Conservation (phyloP, 495 filamentous ascomycete genomes). For the Penicillium mononematosum region DNA sequence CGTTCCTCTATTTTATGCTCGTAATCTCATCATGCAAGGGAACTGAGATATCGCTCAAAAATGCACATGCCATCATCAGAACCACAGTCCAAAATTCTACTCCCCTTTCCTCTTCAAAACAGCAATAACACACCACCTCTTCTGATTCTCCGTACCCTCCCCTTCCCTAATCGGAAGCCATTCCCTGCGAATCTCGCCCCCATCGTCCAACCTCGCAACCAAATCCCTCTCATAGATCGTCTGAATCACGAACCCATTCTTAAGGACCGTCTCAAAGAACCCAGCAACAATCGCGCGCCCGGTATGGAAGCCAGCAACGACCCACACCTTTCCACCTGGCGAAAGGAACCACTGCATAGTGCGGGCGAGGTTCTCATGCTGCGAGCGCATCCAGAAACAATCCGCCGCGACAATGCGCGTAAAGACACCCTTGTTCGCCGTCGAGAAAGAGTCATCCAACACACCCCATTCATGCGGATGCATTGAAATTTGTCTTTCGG, state of each 20-base stretch:
- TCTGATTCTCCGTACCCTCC: slow-evolving; percentile 67
- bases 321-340: slow-evolving; percentile 56
- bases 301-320: slow-evolving; percentile 81
- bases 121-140: slow-evolving; percentile 76
- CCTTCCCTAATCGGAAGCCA: slow-evolving; percentile 57
- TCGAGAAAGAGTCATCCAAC: slow-evolving; percentile 54
- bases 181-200: slow-evolving; percentile 51
- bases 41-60: neutral
- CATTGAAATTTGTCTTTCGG: slow-evolving; percentile 38
- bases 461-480: slow-evolving; percentile 75
- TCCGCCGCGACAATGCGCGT: slow-evolving; percentile 76
- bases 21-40: neutral
- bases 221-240: slow-evolving; percentile 73
- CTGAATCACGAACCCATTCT: slow-evolving; percentile 65
- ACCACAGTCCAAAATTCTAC: slow-evolving; percentile 2
- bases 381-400: slow-evolving; percentile 80
- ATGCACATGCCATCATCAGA: slow-evolving; percentile 6
- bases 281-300: slow-evolving; percentile 65
- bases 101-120: slow-evolving; percentile 49
- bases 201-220: slow-evolving; percentile 55
- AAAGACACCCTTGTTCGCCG: slow-evolving; percentile 49
- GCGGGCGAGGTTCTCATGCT: slow-evolving; percentile 68
- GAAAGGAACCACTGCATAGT: slow-evolving; percentile 74
- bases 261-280: slow-evolving; percentile 66
- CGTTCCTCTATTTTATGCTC: neutral